Conservation (phyloP, 192 early-diverging fungal species). For the Cladochytrium replicatum region DNA sequence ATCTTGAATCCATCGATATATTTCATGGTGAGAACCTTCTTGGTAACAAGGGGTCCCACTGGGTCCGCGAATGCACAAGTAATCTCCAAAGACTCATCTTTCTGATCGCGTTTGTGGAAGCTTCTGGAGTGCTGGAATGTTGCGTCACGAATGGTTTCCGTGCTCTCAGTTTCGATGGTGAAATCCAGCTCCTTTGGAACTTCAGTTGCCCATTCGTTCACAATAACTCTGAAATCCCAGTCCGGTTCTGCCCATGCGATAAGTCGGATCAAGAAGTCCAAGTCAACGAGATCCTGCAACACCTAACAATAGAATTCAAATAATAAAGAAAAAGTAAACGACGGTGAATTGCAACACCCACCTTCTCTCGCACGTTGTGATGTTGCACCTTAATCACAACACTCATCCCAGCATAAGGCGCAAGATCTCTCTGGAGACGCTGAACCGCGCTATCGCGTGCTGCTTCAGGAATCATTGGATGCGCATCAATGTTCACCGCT, state of each 20-base stretch:
- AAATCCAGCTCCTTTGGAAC: slow-evolving; percentile 26
- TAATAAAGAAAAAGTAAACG: not conserved
- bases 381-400: slow-evolving; percentile 28
- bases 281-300: slow-evolving; percentile 14
- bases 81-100: slow-evolving; percentile 3
- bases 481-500: too few species aligned
- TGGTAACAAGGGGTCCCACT: not conserved
- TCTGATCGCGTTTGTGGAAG: not conserved
- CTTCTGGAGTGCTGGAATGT: slow-evolving; percentile 6
- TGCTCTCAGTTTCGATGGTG: slow-evolving; percentile 18
- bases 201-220: slow-evolving; percentile 17
- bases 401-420: not conserved
- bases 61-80: slow-evolving; percentile 16
- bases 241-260: slow-evolving; percentile 14
- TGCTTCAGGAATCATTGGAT: too few species aligned
- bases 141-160: slow-evolving; percentile 8
- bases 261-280: slow-evolving; percentile 1
- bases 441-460: too few species aligned
- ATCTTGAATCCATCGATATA: slow-evolving; percentile 14
- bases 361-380: slow-evolving; percentile 4
- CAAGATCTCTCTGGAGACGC: not conserved
- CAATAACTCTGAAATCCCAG: slow-evolving; percentile 12
- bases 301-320: slow-evolving; percentile 2
- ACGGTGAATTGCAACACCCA: not conserved
- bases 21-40: slow-evolving; percentile 9